A percentile compares a stretch with the other conserved stretches of the same genome.
These are phyloP conservation scores for Leccinellum luteum DNA, from an alignment of 768 basidiomycete genomes.

Conservation along the genomic window DNA sequence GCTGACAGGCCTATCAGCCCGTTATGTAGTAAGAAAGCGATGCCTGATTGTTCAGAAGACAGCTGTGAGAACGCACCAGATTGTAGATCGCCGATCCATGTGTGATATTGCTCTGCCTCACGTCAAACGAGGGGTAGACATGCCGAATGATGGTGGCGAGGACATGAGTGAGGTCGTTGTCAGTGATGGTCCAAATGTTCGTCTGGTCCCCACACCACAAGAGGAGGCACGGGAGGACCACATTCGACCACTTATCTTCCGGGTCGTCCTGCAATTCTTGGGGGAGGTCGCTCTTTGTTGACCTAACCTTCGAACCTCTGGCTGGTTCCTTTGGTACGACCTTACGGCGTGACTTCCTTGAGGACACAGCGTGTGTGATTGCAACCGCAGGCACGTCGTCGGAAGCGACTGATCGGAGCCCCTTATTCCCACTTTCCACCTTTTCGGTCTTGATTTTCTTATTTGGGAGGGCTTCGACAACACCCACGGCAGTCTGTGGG, in stretches of 20 bases:
- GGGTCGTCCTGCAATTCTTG: background rate
- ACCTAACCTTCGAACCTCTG: background rate
- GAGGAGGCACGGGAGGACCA: background rate
- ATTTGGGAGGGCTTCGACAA: background rate
- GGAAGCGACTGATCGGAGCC: background rate
- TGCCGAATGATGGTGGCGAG: background rate
- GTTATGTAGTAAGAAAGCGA: background rate
- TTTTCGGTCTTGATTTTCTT: background rate
- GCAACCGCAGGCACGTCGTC: background rate
- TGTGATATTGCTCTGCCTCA: background rate
- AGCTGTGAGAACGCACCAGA: background rate
- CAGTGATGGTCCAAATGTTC: background rate
- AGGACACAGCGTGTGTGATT: background rate
- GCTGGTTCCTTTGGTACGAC: background rate
- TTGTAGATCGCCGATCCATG: background rate
- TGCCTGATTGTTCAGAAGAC: background rate
- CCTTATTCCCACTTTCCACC: background rate
- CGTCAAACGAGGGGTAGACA: background rate
- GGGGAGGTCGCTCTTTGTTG: background rate
- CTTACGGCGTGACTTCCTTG: background rate
- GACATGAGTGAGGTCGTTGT: background rate
- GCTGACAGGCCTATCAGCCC: background rate
- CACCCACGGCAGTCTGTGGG: background rate
- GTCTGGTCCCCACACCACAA: background rate
- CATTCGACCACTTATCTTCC: background rate